These are phyloP conservation scores for Raffaelea ambrosiae DNA, from an alignment of 2,329 filamentous ascomycete genomes.

Conservation along the genomic window DNA sequence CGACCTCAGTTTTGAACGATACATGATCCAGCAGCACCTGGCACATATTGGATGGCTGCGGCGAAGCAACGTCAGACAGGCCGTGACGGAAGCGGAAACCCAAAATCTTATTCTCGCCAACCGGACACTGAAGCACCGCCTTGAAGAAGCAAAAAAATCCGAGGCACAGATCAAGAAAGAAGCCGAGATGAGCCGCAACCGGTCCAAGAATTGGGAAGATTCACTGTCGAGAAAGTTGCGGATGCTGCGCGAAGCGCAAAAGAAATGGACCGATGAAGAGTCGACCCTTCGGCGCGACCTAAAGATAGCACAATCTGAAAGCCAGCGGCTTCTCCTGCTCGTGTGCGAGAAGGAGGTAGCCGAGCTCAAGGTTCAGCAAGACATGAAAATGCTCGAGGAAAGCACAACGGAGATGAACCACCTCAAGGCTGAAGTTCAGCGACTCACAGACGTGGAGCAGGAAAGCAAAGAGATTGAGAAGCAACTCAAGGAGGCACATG, in stretches of 20 bases:
- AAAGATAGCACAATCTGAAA: constrained; percentile 48
- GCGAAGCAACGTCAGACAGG: constrained; percentile 65
- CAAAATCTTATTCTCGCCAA: constrained; percentile 74
- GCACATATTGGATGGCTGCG: constrained; percentile 73
- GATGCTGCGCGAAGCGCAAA: constrained; percentile 60
- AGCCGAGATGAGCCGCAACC: constrained; percentile 59
- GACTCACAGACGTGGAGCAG: constrained; percentile 52
- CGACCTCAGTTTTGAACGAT: constrained; percentile 75
- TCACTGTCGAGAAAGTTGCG: constrained; percentile 61
- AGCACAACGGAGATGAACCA: constrained; percentile 52
- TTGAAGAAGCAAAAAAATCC: constrained; percentile 63
- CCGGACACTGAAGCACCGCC: constrained; percentile 60
- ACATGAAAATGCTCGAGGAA: constrained; percentile 53
- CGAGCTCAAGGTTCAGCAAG: constrained; percentile 55
- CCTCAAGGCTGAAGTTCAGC: constrained; percentile 49
- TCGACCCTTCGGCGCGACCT: constrained; percentile 50
- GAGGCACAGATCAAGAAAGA: constrained; percentile 65
- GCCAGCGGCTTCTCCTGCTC: constrained; percentile 54
- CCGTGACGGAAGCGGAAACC: constrained; percentile 71
- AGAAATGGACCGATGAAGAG: constrained; percentile 51
- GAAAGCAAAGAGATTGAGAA: constrained; percentile 57
- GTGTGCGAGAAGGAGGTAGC: constrained; percentile 62
- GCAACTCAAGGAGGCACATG: constrained; percentile 47
- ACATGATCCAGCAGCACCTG: constrained; percentile 76
- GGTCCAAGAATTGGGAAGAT: constrained; percentile 71